A percentile compares a stretch with the other conserved stretches of the same genome.
Conservation (phyloP, 441 rosid species). For the Populus hybrid region DNA sequence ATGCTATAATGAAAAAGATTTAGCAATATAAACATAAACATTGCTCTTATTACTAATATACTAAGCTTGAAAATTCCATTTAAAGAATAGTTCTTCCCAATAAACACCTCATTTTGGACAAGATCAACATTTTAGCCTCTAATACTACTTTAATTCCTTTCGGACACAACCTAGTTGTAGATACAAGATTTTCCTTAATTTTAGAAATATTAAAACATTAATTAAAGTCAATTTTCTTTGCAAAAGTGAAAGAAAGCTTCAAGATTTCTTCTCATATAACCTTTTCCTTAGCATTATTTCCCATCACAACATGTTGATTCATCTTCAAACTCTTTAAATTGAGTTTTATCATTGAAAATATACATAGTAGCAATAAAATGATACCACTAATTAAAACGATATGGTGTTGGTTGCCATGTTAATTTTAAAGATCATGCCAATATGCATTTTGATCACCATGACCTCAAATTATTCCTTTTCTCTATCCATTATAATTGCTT, state of each 20-base stretch:
- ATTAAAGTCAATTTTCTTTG: background rate
- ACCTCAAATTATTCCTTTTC: background rate
- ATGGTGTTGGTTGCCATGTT: background rate
- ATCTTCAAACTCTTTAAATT: constrained; percentile 6
- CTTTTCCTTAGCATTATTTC: background rate
- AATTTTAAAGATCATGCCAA: background rate
- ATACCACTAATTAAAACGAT: background rate
- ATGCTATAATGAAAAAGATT: background rate
- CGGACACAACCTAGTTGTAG: background rate
- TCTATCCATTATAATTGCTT: background rate
- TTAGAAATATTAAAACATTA: background rate
- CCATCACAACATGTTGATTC: background rate
- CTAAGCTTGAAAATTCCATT: constrained; percentile 9
- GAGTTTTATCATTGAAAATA: background rate
- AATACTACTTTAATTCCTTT: background rate
- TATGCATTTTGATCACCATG: background rate
- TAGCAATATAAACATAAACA: background rate
- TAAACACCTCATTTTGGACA: background rate
- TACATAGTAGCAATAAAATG: background rate
- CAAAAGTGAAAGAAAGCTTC: background rate
- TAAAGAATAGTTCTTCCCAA: background rate
- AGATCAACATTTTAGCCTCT: background rate
- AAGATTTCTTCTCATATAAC: background rate
- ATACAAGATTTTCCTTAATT: background rate
- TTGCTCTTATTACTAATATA: background rate